Conservation (phyloP, 2,329 filamentous ascomycete genomes). For the Metarhizium robertsii region DNA sequence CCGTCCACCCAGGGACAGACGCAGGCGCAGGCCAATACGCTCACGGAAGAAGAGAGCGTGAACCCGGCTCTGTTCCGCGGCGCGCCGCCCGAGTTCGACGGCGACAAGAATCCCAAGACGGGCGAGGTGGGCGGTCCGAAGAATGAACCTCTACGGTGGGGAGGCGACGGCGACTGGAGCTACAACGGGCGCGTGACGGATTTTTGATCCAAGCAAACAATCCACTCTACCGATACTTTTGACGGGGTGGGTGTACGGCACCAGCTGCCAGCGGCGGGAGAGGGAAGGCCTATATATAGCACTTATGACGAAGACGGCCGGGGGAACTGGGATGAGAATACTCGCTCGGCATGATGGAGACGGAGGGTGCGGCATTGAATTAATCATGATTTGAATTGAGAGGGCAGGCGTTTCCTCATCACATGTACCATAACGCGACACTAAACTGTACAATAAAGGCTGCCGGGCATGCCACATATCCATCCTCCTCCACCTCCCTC, state of each 20-base stretch:
- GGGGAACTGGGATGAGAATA: no score
- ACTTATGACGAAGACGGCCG: no score
- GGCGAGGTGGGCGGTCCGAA: conserved; percentile 95
- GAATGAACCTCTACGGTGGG: conserved; percentile 92
- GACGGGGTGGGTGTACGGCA: not conserved
- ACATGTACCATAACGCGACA: not conserved
- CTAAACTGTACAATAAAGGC: conserved; percentile 1
- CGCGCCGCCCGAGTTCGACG: conserved; percentile 83
- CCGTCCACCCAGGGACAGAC: not conserved
- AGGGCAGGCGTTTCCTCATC: not conserved
- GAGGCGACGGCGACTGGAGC: conserved; percentile 68
- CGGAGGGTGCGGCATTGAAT: not conserved
- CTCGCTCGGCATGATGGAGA: no score
- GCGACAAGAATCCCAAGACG: conserved; percentile 84
- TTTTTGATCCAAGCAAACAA: conserved; percentile 41
- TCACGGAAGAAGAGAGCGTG: conserved; percentile 19
- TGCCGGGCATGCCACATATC: not conserved
- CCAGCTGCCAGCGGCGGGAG: no score
- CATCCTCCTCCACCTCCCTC: not conserved
- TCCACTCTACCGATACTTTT: no score
- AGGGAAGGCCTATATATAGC: no score
- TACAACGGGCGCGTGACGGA: conserved; percentile 94
- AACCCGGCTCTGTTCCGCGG: conserved; percentile 60
- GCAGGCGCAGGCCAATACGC: conserved; percentile 7
- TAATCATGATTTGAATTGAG: not conserved